Percentiles rank a stretch among this genome's conserved stretches.
Evolutionary conservation across 192 early-diverging fungal species (phyloP).

Genomic region (Podochytrium sp.): DNA sequence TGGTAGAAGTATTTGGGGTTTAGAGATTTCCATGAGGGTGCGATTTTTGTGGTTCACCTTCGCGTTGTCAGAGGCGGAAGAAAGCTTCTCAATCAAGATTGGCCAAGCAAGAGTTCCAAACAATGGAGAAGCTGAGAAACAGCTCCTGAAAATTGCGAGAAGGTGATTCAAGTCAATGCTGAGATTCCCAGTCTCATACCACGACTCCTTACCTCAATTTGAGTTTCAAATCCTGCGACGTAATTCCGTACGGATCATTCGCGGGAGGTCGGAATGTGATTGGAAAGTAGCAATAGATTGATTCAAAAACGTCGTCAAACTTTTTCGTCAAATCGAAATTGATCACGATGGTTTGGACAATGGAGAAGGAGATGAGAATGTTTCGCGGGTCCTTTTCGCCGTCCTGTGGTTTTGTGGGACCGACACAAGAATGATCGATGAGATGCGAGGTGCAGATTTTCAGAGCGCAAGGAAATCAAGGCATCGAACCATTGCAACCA

Average conservation of each 20-base stretch:
- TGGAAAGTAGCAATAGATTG: conserved; percentile 99
- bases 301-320: conserved; percentile 87
- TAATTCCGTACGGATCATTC: conserved; percentile 93
- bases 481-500: conserved; percentile 56
- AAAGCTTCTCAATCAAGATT: conserved; percentile 87
- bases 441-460: too few relatives aligned
- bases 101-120: conserved; percentile 71
- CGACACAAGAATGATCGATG: too few relatives aligned
- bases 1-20: neutral
- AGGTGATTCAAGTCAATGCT: neutral
- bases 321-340: conserved; percentile 80
- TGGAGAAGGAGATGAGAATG: conserved; percentile 83
- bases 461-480: conserved; percentile 71
- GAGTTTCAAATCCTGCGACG: conserved; percentile 87
- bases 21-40: neutral
- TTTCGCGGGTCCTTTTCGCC: conserved; percentile 99
- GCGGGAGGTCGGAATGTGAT: conserved; percentile 97
- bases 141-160: conserved; percentile 38
- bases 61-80: conserved; percentile 80
- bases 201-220: conserved; percentile 62
- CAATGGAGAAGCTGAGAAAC: conserved; percentile 73
- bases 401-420: conserved; percentile 86
- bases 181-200: neutral
- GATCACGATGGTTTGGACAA: conserved; percentile 69
- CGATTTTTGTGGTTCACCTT: conserved; percentile 61